Evolutionary conservation across 106 monocot species (phyloP).

Genomic region (Xerophyta viscosa): DNA sequence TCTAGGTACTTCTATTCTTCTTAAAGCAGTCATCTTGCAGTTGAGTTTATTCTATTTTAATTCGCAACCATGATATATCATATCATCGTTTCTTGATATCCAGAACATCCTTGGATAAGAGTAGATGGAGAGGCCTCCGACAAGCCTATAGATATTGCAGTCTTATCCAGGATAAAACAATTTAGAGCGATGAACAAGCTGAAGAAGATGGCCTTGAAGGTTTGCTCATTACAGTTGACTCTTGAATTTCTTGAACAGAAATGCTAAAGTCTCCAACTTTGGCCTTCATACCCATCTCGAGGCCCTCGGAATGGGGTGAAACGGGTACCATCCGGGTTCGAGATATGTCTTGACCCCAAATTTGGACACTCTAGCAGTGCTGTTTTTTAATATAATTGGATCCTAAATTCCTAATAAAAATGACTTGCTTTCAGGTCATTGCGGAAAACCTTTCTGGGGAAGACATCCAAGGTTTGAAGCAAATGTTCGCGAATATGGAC

Average conservation of each 20-base stretch:
- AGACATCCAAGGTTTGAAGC: conserved; percentile 49
- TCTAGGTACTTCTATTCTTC: conserved; percentile 23
- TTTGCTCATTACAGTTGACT: neutral
- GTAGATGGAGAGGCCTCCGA: conserved; percentile 43
- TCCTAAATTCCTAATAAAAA: neutral
- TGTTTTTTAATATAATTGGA: too few species aligned
- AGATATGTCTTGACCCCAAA: too few species aligned
- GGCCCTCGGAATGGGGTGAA: too few species aligned
- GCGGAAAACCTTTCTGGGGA: conserved; percentile 53
- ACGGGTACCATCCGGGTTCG: too few species aligned
- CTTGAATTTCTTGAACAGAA: too few species aligned
- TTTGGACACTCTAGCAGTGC: too few species aligned
- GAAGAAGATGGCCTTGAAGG: conserved; percentile 42
- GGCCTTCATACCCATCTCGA: too few species aligned
- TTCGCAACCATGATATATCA: neutral
- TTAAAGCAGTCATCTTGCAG: neutral
- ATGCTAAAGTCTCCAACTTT: too few species aligned
- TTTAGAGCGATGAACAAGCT: conserved; percentile 58
- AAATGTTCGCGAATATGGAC: conserved; percentile 51
- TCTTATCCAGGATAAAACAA: conserved; percentile 44
- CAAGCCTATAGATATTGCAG: conserved; percentile 39
- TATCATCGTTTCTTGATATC: neutral
- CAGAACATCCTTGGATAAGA: conserved; percentile 48
- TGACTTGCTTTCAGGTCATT: conserved; percentile 24
- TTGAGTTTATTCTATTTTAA: too few species aligned